Evolutionary conservation across 306 rosid species (phyloP), one percentile per base, ranked within the genome.

Genomic region (Vigna reflexopilosa): DNA sequence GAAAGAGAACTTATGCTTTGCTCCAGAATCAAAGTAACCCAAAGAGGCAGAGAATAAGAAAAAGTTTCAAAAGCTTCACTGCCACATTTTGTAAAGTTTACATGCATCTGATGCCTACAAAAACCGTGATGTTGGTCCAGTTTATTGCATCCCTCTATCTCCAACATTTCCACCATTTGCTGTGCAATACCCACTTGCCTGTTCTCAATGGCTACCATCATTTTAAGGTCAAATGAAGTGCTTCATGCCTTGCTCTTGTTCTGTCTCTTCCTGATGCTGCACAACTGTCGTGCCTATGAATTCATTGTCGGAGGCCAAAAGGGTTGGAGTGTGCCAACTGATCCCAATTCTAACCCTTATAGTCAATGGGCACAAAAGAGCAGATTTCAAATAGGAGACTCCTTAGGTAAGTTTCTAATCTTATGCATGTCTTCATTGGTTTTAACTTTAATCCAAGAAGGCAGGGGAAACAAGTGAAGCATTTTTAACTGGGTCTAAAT

Each of bases 331-430:
- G 79, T 63, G 66, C 94, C 98, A 20, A 85, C 75, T 66, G 85
- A 87, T 61, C 65, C 96, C 44, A 80, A 47, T 82, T 67, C 68
- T 20, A 77, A 84, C 10, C 84, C 70, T 77, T 91, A 78, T 51
- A 86, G 80, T 84, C 94, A 86, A 80, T 93, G 99, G 99, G 99
- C 99, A 14, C 88, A 86, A 73, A 84, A 74, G 14, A 86, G 72
- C 77, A 64, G 98, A 65, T 96, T 93, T 77, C 93, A 91, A 79
- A 77, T 84, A 19, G 98, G 99, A 68, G 98, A 95, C 86, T 82
- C 97, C 55, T 17, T 94, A 11, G 95, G 97, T 90, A 82, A 76
- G 82, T 80, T 58, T 36, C 48, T 78, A 62, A 62, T 22, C 4
- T n/a, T 16, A 3, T 65, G 13, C 19, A 17, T 54, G 19, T 32